Percentiles rank a stretch among this genome's conserved stretches.
Conservation (phyloP, 1,284 basidiomycete species). For the Clitocybe nebularis region DNA sequence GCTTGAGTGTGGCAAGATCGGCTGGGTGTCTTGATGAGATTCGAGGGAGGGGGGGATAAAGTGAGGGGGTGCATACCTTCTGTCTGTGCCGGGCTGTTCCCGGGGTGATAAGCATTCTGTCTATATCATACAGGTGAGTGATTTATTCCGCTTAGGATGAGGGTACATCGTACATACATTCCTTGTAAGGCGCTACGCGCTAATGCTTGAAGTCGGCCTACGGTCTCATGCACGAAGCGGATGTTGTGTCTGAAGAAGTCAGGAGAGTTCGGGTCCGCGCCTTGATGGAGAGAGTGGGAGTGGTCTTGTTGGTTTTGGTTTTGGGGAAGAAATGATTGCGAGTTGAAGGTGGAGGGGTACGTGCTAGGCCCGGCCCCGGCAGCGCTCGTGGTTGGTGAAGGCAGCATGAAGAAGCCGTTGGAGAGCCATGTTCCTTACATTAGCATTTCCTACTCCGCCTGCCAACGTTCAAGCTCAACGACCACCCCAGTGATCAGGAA, state of each 20-base stretch:
- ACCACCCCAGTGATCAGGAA: too few relatives aligned
- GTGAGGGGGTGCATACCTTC: conserved; percentile 31
- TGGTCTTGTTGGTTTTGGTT: conserved; percentile 7
- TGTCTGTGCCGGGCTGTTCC: conserved; percentile 43
- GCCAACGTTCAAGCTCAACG: too few relatives aligned
- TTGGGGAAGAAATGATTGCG: conserved; percentile 9
- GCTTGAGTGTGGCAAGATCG: conserved; percentile 41
- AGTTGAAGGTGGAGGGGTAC: too few relatives aligned
- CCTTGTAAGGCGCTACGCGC: conserved; percentile 42
- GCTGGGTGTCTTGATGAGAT: conserved; percentile 26
- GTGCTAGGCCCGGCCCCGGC: too few relatives aligned
- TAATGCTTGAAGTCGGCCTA: conserved; percentile 38
- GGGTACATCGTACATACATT: conserved; percentile 37
- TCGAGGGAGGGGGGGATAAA: conserved; percentile 1
- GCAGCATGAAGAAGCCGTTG: too few relatives aligned
- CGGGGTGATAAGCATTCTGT: conserved; percentile 50
- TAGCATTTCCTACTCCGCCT: too few relatives aligned
- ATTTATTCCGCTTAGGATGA: not conserved
- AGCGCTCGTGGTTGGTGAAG: too few relatives aligned
- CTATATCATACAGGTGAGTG: too few relatives aligned
- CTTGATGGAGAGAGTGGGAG: conserved; percentile 21
- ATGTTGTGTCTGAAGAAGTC: conserved; percentile 54
- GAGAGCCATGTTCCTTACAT: too few relatives aligned
- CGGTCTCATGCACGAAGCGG: conserved; percentile 39
- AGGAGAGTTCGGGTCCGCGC: conserved; percentile 47